phyloP scores from a whole-genome alignment of 2,329 filamentous ascomycete species.

The Diaporthe ampelina region DNA sequence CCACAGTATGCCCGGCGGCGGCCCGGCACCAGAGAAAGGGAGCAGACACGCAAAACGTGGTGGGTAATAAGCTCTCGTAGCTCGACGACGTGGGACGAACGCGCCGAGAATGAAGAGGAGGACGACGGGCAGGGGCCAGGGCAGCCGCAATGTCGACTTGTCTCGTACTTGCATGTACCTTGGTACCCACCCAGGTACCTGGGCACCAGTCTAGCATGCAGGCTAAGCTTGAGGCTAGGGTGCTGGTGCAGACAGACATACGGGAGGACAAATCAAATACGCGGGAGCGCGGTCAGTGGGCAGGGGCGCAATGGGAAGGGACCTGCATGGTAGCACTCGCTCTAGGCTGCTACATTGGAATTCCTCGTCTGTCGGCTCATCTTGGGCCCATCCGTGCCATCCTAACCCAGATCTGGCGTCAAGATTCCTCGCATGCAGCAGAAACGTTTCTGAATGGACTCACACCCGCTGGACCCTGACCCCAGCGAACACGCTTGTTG shows the following conservation, averaged over 20 bases:
- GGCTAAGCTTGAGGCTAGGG: too few relatives aligned
- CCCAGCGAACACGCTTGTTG: background rate
- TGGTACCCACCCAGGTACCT: background rate
- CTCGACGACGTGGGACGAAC: slow-evolving; percentile 24
- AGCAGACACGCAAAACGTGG: slow-evolving; percentile 21
- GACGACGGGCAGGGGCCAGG: background rate
- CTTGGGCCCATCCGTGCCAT: background rate
- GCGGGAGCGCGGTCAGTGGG: background rate
- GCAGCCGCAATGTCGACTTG: slow-evolving; percentile 8
- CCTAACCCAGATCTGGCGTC: slow-evolving; percentile 27
- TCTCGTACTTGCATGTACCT: background rate
- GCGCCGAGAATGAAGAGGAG: slow-evolving; percentile 12
- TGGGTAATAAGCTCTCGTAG: slow-evolving; percentile 30
- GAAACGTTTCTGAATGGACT: slow-evolving; percentile 25
- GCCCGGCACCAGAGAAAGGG: background rate
- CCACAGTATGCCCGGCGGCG: background rate
- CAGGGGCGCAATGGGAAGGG: background rate
- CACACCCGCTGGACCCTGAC: slow-evolving; percentile 13
- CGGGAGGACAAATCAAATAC: background rate
- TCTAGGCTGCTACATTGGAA: background rate
- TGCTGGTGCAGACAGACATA: too few relatives aligned
- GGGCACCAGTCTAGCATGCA: too few relatives aligned
- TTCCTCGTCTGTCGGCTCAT: slow-evolving; percentile 3
- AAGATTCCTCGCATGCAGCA: slow-evolving; percentile 28
- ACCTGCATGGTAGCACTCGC: slow-evolving; percentile 1